A percentile compares a stretch with the other conserved stretches of the same genome.
Evolutionary conservation across 768 basidiomycete species (phyloP).

Genomic region (Russula brevipes): DNA sequence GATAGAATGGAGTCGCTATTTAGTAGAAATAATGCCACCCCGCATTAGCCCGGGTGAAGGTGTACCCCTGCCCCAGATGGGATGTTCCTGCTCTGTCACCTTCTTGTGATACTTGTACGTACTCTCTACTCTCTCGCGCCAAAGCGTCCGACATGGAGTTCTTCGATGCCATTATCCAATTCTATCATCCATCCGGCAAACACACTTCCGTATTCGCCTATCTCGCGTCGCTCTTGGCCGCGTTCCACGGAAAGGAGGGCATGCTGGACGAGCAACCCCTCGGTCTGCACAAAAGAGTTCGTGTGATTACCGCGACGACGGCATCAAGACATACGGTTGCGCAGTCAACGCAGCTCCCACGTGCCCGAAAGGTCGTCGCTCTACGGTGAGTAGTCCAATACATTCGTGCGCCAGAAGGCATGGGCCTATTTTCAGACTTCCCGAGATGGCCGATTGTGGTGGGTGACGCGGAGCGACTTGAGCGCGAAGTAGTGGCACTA

Average conservation of each 20-base stretch:
- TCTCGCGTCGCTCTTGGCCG: slow-evolving; percentile 46
- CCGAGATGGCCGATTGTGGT: slow-evolving; percentile 42
- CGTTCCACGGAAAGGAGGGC: slow-evolving; percentile 33
- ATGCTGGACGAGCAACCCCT: slow-evolving; percentile 30
- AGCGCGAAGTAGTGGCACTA: slow-evolving; percentile 39
- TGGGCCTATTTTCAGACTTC: slow-evolving; percentile 43
- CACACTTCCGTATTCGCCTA: slow-evolving; percentile 44
- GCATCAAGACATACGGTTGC: slow-evolving; percentile 27
- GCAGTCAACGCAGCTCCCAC: slow-evolving; percentile 24
- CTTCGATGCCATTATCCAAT: slow-evolving; percentile 5
- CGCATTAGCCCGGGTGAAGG: slow-evolving; percentile 36
- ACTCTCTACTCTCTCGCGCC: background rate
- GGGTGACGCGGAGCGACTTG: slow-evolving; percentile 49
- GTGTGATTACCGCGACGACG: slow-evolving; percentile 26
- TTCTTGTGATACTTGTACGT: slow-evolving; percentile 35
- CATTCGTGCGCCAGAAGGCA: slow-evolving; percentile 33
- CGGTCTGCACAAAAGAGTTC: slow-evolving; percentile 24
- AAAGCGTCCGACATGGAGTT: slow-evolving; percentile 21
- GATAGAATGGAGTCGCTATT: slow-evolving; percentile 12
- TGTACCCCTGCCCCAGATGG: slow-evolving; percentile 42
- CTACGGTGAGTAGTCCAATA: slow-evolving; percentile 26
- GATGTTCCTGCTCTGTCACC: slow-evolving; percentile 42
- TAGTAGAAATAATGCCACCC: slow-evolving; percentile 20
- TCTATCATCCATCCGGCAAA: slow-evolving; percentile 33
- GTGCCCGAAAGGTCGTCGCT: slow-evolving; percentile 2